Base-by-base conservation (phyloP, 306 rosid genomes). In the Quercus dentata region DNA sequence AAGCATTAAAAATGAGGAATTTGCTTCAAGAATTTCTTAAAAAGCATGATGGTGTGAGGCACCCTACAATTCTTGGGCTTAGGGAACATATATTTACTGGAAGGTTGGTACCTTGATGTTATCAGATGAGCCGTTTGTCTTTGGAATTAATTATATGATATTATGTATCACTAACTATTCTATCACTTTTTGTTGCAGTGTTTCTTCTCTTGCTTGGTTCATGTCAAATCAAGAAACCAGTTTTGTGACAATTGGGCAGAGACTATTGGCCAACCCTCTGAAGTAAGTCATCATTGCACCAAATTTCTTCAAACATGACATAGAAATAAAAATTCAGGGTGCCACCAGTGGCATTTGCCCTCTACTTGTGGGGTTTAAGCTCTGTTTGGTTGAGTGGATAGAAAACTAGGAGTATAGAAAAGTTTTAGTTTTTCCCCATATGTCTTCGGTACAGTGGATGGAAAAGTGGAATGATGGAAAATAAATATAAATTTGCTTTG, bases 211-310 rank as follows among this genome's bases (percentile, higher is more conserved):
- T 79, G 99, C 99, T 63, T 95, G 99, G 99, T 95, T 95, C 94
- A 95, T 95, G 99, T 95, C 99, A 82, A 95, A 95, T 90, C 99
- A 95, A 84, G 99, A 95, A 85, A 95, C 97, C 56, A 92, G 99
- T 91, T 95, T 95, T 80, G 99, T 95, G 77, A 92, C 98, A 38
- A 95, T 95, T 84, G 99, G 99, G 74, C 99, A 95, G 88, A 90
- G 99, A 88, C 83, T 95, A 81, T 78, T 95, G 89, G 99, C 99
- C 79, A 91, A 91, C 85, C 99, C 99, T 57, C 88, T 95, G 81
- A 95, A 63, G 99, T 92, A 89, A 82, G 91, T 87, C 69, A 5
- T 85, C 76, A 72, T 73, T 41, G 70, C 73, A 41, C 14, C n/a
- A 56, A 38, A 51, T 74, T 67, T 59, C 5, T 56, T 44, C 41